Evolutionary conservation across 2,329 filamentous ascomycete species (phyloP), one percentile per base, ranked within the genome.

Genomic region (Colletotrichum kahawae): DNA sequence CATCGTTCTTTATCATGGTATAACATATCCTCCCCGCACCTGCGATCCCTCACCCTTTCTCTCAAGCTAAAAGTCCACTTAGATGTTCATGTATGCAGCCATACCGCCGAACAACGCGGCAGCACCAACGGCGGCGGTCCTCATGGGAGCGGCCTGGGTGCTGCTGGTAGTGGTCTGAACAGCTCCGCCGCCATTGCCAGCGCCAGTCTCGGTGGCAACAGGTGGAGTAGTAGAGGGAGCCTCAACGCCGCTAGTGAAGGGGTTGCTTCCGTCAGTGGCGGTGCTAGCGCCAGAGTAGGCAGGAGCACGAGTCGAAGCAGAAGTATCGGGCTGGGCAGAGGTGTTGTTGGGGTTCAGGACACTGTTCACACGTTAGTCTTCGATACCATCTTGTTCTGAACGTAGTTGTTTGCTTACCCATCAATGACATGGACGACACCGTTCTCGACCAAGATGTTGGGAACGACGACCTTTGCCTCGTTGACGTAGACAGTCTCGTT

Each of bases 361-460:
- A 75, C 87, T 88, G 67, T 16, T 7, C n/a, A 10, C 3, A 14
- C 13, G 31, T 76, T 48, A 69, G 64, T 71, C 7, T 12, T 9
- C 12, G 8, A 7, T 13, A n/a, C n/a, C 6, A 4, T 18, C 21
- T 57, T 67, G 1, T 14, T 16, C 2, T 16, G 18, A 18, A 2
- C 27, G 54, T 27, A 10, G n/a, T 4, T 16, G 8, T 3, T 21
- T 62, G 3, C 87, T 80, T 82, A 90, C 89, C 86, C 85, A 79
- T 93, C 90, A 48, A 92, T 85, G 16, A 92, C 84, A 78, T 92
- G 90, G 4, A 91, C 81, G 2, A 92, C 90, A 31, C 91, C 90
- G 76, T 92, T 92, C 36, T 84, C 84, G 13, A 88, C 81, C 7
- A 92, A 81, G 4, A 90, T 82, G 78, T 92, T 86, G 2, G 86